Evolutionary conservation across 352 stramenopile genomes (phyloP), one percentile per base, ranked within the genome.

Genomic region (Pythium myriotylum): DNA sequence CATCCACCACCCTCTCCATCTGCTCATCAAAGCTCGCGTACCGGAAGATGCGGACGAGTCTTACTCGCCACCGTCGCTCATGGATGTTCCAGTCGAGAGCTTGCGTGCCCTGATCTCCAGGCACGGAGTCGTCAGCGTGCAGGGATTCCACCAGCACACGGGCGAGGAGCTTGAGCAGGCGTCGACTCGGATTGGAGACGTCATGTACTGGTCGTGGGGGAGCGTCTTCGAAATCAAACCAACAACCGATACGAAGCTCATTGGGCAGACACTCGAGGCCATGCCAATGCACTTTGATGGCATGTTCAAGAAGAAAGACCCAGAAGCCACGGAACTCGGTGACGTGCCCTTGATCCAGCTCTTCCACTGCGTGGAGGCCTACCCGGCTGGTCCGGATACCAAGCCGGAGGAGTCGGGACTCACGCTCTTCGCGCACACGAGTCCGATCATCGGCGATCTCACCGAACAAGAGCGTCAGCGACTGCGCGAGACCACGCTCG

Each of bases 271-370:
- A 17, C 37, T 50, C 29, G 54, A 61, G 35, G 33, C 37, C 43
- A 54, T 61, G 47, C 24, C 54, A 1, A 50, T 61, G n/a, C 54
- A 61, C 33, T 61, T 43, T 20, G 54, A 61, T 26, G 54, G 54
- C 27, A 53, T 61, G 54, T 61, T 53, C 47, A 61, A 61, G 37
- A 45, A 46, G 29, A 61, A 50, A 22, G 29, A 33, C 22, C 20
- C 6, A 7, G 54, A 53, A n/a, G 27, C 29, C 32, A 26, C 35
- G 29, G 32, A 40, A n/a, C 47, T 61, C 42, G 54, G 54, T n/a
- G 54, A 61, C 23, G 54, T 61, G 8, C 35, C 54, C 9, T 22
- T 61, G n/a, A 53, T 35, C 37, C 54, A 61, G 54, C 35, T 61
- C 26, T 61, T 61, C 47, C 54, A 61, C 17, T 61, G 54, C 37